phyloP scores from a whole-genome alignment of 2,329 filamentous ascomycete species.

The Penicillium occitanis region DNA sequence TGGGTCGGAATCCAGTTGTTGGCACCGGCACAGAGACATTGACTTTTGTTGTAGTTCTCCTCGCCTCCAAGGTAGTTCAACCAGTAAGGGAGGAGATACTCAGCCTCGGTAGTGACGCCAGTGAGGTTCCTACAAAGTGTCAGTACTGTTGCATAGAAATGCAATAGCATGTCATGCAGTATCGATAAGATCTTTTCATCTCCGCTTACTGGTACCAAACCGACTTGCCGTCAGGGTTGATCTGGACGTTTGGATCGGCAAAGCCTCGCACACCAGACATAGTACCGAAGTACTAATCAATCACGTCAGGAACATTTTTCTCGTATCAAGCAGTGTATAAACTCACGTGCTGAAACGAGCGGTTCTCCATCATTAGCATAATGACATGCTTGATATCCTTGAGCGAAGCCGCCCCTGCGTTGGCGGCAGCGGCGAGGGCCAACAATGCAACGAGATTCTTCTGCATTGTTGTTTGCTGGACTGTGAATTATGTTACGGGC shows the following conservation, averaged over 20 bases:
- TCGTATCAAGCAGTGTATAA: background rate
- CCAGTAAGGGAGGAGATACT: conserved; percentile 16
- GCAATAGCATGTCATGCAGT: conserved; percentile 25
- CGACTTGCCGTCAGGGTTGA: conserved; percentile 46
- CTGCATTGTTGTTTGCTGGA: conserved; percentile 16
- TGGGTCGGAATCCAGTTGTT: conserved; percentile 20
- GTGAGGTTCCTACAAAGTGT: conserved; percentile 41
- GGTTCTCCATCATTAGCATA: conserved; percentile 59
- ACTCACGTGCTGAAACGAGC: conserved; percentile 40
- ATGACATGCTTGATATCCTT: conserved; percentile 58
- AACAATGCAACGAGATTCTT: conserved; percentile 15
- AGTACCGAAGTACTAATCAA: conserved; percentile 54
- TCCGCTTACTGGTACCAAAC: conserved; percentile 50
- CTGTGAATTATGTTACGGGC: background rate
- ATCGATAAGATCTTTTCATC: background rate
- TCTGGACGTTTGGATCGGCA: conserved; percentile 56
- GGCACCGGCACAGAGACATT: conserved; percentile 16
- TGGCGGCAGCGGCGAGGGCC: conserved; percentile 18
- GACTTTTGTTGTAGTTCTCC: conserved; percentile 19
- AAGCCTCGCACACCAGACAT: conserved; percentile 58
- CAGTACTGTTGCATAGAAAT: conserved; percentile 23
- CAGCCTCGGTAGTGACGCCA: conserved; percentile 35
- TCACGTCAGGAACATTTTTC: background rate
- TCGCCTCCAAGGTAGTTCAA: conserved; percentile 19
- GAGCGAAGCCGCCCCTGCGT: conserved; percentile 40